phyloP scores from a whole-genome alignment of 352 stramenopile species.

The Plasmopara viticola region DNA sequence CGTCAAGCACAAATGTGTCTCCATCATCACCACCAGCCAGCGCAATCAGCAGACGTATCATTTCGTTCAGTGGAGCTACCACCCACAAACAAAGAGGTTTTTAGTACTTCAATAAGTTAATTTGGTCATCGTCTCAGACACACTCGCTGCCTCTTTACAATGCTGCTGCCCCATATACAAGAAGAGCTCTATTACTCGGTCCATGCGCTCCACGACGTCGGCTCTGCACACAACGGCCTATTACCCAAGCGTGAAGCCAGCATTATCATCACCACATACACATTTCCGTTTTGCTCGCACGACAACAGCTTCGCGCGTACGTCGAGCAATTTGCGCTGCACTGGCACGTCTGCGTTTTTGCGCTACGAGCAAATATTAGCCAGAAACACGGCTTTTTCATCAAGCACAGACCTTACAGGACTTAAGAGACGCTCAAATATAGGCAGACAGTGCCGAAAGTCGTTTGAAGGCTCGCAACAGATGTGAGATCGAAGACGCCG shows the following conservation, averaged over 20 bases:
- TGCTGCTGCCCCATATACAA: conserved; percentile 15
- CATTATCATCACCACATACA: conserved; percentile 12
- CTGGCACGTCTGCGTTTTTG: conserved; percentile 4
- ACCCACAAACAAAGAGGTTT: background rate
- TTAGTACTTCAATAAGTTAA: background rate
- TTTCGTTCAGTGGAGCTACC: conserved; percentile 20
- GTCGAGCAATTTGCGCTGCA: conserved; percentile 21
- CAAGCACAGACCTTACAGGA: conserved; percentile 24
- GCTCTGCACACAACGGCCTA: conserved; percentile 18
- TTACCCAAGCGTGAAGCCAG: background rate
- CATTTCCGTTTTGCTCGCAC: conserved; percentile 9
- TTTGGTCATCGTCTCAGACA: background rate
- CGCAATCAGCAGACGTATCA: conserved; percentile 50
- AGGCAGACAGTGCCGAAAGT: conserved; percentile 30
- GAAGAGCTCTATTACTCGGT: conserved; percentile 31
- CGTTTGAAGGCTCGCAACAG: conserved; percentile 9
- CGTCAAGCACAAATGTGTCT: conserved; percentile 51
- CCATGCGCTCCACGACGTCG: conserved; percentile 28
- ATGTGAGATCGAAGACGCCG: conserved; percentile 31
- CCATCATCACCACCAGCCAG: conserved; percentile 50
- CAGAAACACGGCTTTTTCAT: background rate
- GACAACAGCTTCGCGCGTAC: conserved; percentile 20
- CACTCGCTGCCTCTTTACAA: conserved; percentile 7
- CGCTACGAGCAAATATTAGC: conserved; percentile 4
- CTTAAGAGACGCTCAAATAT: conserved; percentile 47